Conservation (phyloP, 2,329 filamentous ascomycete genomes). For the Aureobasidium namibiae region DNA sequence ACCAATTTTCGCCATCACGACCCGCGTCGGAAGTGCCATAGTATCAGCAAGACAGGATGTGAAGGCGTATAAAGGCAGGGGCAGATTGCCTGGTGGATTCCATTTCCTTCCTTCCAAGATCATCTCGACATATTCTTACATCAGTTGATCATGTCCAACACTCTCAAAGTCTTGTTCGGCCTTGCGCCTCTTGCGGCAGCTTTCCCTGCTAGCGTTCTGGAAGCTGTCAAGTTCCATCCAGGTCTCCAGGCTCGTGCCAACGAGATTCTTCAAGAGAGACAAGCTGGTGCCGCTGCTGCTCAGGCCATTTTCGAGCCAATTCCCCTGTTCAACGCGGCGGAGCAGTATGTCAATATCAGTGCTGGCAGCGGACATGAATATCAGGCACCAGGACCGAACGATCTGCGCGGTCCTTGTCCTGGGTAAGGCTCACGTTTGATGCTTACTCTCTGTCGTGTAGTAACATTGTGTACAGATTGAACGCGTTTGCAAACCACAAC, state of each 20-base stretch:
- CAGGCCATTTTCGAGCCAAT: not conserved
- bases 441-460: not conserved
- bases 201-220: not conserved
- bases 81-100: not conserved
- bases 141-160: not conserved
- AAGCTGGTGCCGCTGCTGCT: not conserved
- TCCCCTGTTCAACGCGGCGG: conserved; percentile 22
- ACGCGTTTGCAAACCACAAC: conserved; percentile 27
- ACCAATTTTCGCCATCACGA: too few relatives aligned
- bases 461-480: conserved; percentile 12
- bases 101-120: not conserved
- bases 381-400: conserved; percentile 21
- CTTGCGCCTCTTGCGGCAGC: not conserved
- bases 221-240: not conserved
- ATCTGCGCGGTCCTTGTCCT: conserved; percentile 26
- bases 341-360: conserved; percentile 23
- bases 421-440: conserved; percentile 14
- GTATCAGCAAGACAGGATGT: not conserved
- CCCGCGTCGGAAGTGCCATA: not conserved
- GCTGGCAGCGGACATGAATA: conserved; percentile 20
- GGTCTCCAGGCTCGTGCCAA: not conserved
- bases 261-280: conserved; percentile 7
- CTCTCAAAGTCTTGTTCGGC: not conserved
- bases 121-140: not conserved
- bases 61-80: not conserved